Evolutionary conservation across 176 grass and related monocot genomes (phyloP).

Genomic region (Musa itinerans): DNA sequence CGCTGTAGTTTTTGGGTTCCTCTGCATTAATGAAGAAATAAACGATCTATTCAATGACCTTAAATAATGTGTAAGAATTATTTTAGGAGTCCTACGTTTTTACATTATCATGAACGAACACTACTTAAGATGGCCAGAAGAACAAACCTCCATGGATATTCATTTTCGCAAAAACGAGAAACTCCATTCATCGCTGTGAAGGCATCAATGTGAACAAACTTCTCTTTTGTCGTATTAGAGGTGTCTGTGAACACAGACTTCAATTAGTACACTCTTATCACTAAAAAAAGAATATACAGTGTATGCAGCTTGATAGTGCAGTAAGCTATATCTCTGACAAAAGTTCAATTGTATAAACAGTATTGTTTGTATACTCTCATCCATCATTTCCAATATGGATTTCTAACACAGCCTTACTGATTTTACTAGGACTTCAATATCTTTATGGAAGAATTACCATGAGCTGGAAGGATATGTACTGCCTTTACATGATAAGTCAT

Average conservation of each 20-base stretch:
- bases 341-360: too few species aligned
- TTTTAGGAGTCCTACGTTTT: neutral
- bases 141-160: slow-evolving; percentile 89
- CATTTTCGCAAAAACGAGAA: slow-evolving; percentile 89
- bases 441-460: too few species aligned
- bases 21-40: neutral
- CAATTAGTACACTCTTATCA: neutral
- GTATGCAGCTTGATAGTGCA: neutral
- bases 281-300: neutral
- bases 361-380: too few species aligned
- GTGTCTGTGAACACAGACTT: slow-evolving; percentile 40
- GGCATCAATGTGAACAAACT: slow-evolving; percentile 70
- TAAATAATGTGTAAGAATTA: neutral
- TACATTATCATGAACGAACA: neutral
- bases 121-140: neutral
- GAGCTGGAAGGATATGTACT: too few species aligned
- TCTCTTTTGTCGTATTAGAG: slow-evolving; percentile 41
- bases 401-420: too few species aligned
- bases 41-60: neutral
- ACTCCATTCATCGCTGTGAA: slow-evolving; percentile 90
- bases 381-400: too few species aligned
- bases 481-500: too few species aligned
- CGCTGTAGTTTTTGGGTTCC: too few species aligned
- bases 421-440: too few species aligned
- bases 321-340: neutral